Evolutionary conservation across 805 yeast species (phyloP).

Genomic region (Barnettozyma wickerhamii): DNA sequence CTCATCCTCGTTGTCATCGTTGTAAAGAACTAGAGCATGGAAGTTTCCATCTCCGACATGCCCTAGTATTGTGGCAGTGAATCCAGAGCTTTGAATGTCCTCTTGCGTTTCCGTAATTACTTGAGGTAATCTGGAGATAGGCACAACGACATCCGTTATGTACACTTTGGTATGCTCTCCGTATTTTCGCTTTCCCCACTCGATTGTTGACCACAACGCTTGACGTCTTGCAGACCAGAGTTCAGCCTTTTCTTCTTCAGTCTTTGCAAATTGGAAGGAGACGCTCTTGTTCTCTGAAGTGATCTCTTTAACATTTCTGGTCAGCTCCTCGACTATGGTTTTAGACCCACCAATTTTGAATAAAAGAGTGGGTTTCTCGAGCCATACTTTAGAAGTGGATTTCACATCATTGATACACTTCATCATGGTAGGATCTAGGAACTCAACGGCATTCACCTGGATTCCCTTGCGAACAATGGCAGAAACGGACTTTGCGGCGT

Average conservation of each 20-base stretch:
- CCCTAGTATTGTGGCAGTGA: constrained; percentile 60
- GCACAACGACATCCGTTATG: constrained; percentile 84
- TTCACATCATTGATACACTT: constrained; percentile 55
- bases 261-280: constrained; percentile 59
- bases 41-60: constrained; percentile 86
- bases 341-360: constrained; percentile 58
- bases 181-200: constrained; percentile 49
- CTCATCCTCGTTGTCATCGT: constrained; percentile 41
- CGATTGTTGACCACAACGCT: constrained; percentile 59
- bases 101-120: constrained; percentile 57
- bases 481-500: constrained; percentile 68
- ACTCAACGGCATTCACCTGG: constrained; percentile 69
- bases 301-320: constrained; percentile 43
- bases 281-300: constrained; percentile 51
- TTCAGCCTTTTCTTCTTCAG: constrained; percentile 57
- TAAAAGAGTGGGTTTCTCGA: constrained; percentile 56
- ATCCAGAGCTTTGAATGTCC: constrained; percentile 49
- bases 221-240: constrained; percentile 77
- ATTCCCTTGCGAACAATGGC: constrained; percentile 59
- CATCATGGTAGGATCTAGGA: constrained; percentile 72
- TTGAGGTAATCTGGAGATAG: constrained; percentile 62
- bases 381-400: constrained; percentile 48
- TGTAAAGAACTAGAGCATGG: constrained; percentile 62
- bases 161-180: constrained; percentile 50
- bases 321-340: constrained; percentile 43